Evolutionary conservation across 192 early-diverging fungal genomes (phyloP), one percentile per base, ranked within the genome.

Genomic region (Coemansia sp.): DNA sequence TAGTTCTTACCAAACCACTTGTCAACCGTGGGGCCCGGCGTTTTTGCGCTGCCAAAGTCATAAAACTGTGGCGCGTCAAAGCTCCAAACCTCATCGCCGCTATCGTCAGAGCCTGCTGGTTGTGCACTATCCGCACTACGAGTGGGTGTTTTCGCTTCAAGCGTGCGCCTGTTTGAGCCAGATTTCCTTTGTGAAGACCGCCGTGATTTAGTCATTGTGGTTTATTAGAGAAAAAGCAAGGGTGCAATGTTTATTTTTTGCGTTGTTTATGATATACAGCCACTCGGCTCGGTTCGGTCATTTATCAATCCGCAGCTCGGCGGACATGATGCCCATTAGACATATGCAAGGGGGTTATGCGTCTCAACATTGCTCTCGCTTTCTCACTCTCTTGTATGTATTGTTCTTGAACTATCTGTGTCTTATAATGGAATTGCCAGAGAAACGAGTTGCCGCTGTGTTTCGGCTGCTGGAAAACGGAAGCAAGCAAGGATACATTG

Each of bases 401-500:
- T 15, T 16, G 40, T 8, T 5, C 23, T 34, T 34, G 10, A 7
- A 34, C 2, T 34, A 10, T 34, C 1, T 34, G 7, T 6, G 6
- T 15, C 26, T 28, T 12, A 12, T 11, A 43, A 55, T 55, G 53
- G 15, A 15, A 26, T 26, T 60, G 20, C 36, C 55, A 26, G 53
- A 63, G 18, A 31, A 53, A 21, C 63, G 58, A 11, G 76, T 71
- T 31, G 60, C 62, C 11, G 34, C 39, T 11, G 58, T 84, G 21
- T 82, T 84, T 37, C 62, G 66, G 41, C 74, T 82, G 6, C 59
- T 83, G 11, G 60, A 72, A 11, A 66, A 74, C 37, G 73, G 77
- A 32, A 81, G 70, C 48, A 74, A 74, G 58, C 60, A 69, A 43
- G 80, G 71, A 10, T 83, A 81, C 54, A 82, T 84, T 44, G 81